Evolutionary conservation across 2,329 filamentous ascomycete species (phyloP).

Genomic region (Diaporthe sp.): DNA sequence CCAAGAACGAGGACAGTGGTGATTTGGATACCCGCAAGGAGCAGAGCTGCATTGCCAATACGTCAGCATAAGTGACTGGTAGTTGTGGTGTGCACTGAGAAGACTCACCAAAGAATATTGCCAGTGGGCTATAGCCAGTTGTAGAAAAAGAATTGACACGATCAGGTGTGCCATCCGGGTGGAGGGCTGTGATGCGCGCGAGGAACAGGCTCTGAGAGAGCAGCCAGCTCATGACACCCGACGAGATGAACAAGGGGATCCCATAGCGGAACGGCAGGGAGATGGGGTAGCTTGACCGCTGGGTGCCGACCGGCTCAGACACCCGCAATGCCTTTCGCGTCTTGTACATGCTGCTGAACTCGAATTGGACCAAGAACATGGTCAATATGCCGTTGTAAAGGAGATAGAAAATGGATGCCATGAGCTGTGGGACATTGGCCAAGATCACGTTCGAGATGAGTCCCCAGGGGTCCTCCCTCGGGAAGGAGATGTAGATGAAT

Average conservation of each 20-base stretch:
- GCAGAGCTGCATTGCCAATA: background rate
- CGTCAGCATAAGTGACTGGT: background rate
- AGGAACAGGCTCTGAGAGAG: slow-evolving; percentile 63
- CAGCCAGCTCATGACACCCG: slow-evolving; percentile 61
- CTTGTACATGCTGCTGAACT: slow-evolving; percentile 59
- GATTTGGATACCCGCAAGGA: slow-evolving; percentile 49
- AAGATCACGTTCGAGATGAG: slow-evolving; percentile 54
- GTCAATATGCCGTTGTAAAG: slow-evolving; percentile 61
- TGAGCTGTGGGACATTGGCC: slow-evolving; percentile 62
- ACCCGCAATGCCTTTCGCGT: slow-evolving; percentile 57
- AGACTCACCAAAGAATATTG: slow-evolving; percentile 43
- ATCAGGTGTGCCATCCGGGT: slow-evolving; percentile 45
- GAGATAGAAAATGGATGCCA: slow-evolving; percentile 62
- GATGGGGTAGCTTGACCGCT: slow-evolving; percentile 60
- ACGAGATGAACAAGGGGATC: slow-evolving; percentile 54
- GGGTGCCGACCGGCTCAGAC: slow-evolving; percentile 55
- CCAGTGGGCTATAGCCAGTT: slow-evolving; percentile 49
- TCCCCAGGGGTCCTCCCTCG: slow-evolving; percentile 46
- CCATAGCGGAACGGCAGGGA: slow-evolving; percentile 60
- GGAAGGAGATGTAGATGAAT: slow-evolving; percentile 48
- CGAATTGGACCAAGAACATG: slow-evolving; percentile 58
- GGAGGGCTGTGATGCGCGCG: slow-evolving; percentile 52
- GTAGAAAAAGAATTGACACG: slow-evolving; percentile 49
- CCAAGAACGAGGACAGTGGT: slow-evolving; percentile 37
- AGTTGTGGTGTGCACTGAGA: background rate